Base-by-base conservation (phyloP, 805 yeast genomes). In the Yamadazyma tumulicola region DNA sequence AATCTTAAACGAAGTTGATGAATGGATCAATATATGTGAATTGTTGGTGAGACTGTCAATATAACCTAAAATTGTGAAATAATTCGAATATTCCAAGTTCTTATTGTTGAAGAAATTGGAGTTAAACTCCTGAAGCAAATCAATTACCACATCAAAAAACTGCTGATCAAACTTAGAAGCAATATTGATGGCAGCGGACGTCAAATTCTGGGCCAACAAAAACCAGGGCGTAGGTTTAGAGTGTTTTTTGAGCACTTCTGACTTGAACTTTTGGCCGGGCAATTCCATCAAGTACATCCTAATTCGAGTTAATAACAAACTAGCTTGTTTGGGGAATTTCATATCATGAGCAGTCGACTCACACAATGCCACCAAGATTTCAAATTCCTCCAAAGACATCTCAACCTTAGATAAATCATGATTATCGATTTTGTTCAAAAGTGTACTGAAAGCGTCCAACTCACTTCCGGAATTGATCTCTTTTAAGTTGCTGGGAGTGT, bases 321-420 rank as follows among this genome's bases (percentile, higher is more conserved):
- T 49, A 10, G 75, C 77, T 30, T 70, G 72, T 5, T 43, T 48
- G 1, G 53, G 49, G 16, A 49, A 45, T 22, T 56, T 57, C 31
- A 55, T 39, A 7, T 54, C 48, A 6, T 62, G 57, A 4, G 38
- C 37, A 4, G 69, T 50, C 8, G 67, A 59, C 18, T 62, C 61
- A 40, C 81, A 75, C 18, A 82, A 55, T 0, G 86, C 83, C 29
- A 73, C 45, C 39, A 81, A 59, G 4, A 73, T 69, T 42, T 81
- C 84, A 38, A 67, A 64, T 49, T 79, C 83, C 38, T 69, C 73
- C 25, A 65, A 56, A 2, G 75, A 57, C 39, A 75, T 62, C 11
- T 75, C 72, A 12, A 70, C 67, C 4, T 58, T 38, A 4, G 61
- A 48, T 21, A 59, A 42, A 7, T 38, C 35, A 10, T 29, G 26